These are phyloP conservation scores for Stromatinia cepivora DNA, from an alignment of 2,329 filamentous ascomycete genomes.

Conservation along the genomic window DNA sequence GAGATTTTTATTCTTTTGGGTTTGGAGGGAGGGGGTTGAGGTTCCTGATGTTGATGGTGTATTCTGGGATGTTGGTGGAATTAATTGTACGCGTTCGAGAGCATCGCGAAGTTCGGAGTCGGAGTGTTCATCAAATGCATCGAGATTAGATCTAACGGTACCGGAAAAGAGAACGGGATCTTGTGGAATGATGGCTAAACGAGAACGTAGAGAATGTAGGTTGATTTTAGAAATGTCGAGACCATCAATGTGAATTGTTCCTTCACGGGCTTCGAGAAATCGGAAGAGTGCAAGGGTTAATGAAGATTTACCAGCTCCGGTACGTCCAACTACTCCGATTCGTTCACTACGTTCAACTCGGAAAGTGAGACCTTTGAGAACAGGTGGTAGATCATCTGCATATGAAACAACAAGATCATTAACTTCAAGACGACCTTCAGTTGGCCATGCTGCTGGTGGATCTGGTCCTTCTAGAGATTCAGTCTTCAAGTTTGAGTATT, in stretches of 20 bases:
- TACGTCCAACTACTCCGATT: constrained; percentile 75
- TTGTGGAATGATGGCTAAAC: constrained; percentile 79
- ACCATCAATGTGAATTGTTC: constrained; percentile 69
- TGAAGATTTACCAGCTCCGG: constrained; percentile 76
- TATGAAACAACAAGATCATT: constrained; percentile 71
- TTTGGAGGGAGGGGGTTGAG: constrained; percentile 36
- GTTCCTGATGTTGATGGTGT: constrained; percentile 44
- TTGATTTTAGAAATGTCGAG: constrained; percentile 72
- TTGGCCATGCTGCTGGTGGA: constrained; percentile 73
- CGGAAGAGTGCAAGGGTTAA: constrained; percentile 75
- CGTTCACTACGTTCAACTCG: constrained; percentile 65
- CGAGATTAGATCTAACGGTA: constrained; percentile 73
- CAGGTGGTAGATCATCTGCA: constrained; percentile 67
- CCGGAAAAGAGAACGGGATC: constrained; percentile 82
- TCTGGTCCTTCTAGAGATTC: constrained; percentile 62
- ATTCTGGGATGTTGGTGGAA: constrained; percentile 27
- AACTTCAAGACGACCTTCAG: constrained; percentile 71
- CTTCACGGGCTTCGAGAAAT: constrained; percentile 68
- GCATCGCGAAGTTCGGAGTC: constrained; percentile 70
- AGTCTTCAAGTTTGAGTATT: constrained; percentile 69
- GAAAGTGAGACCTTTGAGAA: constrained; percentile 70
- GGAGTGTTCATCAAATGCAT: constrained; percentile 70
- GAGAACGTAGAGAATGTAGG: constrained; percentile 68
- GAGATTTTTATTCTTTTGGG: constrained; percentile 59
- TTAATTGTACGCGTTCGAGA: constrained; percentile 67